Percentiles rank a stretch among this genome's conserved stretches.
Evolutionary conservation across 2,329 filamentous ascomycete species (phyloP).

Genomic region (Colletotrichum magnum): DNA sequence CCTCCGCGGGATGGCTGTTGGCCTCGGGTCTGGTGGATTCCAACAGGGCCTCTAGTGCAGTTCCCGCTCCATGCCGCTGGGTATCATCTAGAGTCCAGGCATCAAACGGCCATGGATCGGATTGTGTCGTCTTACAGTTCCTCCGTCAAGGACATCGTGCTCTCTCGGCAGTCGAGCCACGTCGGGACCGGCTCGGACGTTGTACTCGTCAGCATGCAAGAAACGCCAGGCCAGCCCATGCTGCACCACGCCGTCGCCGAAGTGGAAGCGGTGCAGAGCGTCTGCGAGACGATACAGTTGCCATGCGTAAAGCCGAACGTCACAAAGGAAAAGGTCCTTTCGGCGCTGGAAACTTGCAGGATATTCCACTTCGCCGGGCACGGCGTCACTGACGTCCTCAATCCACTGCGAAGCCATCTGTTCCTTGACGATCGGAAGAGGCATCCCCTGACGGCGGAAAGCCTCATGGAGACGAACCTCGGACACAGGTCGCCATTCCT

Average conservation of each 20-base stretch:
- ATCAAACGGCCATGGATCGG: neutral
- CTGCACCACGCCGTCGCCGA: conserved; percentile 44
- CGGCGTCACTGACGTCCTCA: neutral
- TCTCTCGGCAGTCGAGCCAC: neutral
- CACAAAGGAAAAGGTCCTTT: conserved; percentile 44
- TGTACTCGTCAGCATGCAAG: conserved; percentile 49
- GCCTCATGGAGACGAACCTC: conserved; percentile 41
- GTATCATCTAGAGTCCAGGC: conserved; percentile 38
- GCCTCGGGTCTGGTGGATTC: conserved; percentile 54
- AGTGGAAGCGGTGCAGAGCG: conserved; percentile 37
- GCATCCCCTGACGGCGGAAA: conserved; percentile 35
- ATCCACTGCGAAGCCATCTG: conserved; percentile 39
- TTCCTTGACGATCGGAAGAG: neutral
- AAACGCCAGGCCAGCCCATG: conserved; percentile 6
- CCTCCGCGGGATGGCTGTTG: conserved; percentile 24
- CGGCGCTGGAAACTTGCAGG: conserved; percentile 33
- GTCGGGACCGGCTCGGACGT: neutral
- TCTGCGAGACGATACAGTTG: conserved; percentile 13
- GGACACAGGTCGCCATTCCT: conserved; percentile 46
- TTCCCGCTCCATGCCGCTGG: conserved; percentile 54
- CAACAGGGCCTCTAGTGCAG: conserved; percentile 46
- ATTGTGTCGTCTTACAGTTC: neutral
- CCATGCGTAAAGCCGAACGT: conserved; percentile 6
- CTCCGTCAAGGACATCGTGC: neutral
- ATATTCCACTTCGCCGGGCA: neutral